These are phyloP conservation scores for Metarhizium guizhouense DNA, from an alignment of 2,329 filamentous ascomycete species.

Conservation along the genomic window DNA sequence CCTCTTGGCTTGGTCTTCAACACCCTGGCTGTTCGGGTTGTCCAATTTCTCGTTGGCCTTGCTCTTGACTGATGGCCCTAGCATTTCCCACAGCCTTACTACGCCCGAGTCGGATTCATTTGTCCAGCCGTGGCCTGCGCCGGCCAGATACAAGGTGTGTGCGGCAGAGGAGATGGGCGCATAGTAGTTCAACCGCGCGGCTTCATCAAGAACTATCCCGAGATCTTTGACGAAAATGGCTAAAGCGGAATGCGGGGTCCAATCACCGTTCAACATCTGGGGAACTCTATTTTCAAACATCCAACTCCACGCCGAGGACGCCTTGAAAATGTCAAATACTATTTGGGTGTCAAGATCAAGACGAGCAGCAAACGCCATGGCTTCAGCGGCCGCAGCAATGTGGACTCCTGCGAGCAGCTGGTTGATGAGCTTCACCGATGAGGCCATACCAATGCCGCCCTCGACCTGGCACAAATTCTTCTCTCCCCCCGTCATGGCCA, in stretches of 20 bases:
- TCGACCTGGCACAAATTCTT: slow-evolving; percentile 20
- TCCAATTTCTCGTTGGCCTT: background rate
- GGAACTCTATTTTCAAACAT: slow-evolving; percentile 26
- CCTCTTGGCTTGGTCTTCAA: too few relatives aligned
- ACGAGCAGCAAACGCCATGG: slow-evolving; percentile 45
- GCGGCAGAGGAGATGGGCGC: too few relatives aligned
- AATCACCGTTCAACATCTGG: slow-evolving; percentile 26
- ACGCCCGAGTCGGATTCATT: slow-evolving; percentile 25
- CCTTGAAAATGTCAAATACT: slow-evolving; percentile 37
- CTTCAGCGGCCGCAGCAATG: slow-evolving; percentile 45
- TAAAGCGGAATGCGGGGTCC: slow-evolving; percentile 24
- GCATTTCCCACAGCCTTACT: slow-evolving; percentile 28
- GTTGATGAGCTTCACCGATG: slow-evolving; percentile 49
- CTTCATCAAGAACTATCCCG: slow-evolving; percentile 22
- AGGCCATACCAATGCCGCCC: slow-evolving; percentile 38
- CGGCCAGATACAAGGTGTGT: slow-evolving; percentile 18
- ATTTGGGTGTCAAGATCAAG: slow-evolving; percentile 42
- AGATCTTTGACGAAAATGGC: slow-evolving; percentile 12
- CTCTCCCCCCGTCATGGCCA: too few relatives aligned
- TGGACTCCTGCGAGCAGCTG: slow-evolving; percentile 50
- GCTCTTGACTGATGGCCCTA: slow-evolving; percentile 11
- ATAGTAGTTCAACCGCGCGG: slow-evolving; percentile 2
- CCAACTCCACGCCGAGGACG: slow-evolving; percentile 25
- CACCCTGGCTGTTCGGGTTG: too few relatives aligned
- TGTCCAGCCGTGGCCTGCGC: slow-evolving; percentile 20